These are phyloP conservation scores for Paramyrothecium sp. DNA, from an alignment of 2,329 filamentous ascomycete species.

Conservation along the genomic window DNA sequence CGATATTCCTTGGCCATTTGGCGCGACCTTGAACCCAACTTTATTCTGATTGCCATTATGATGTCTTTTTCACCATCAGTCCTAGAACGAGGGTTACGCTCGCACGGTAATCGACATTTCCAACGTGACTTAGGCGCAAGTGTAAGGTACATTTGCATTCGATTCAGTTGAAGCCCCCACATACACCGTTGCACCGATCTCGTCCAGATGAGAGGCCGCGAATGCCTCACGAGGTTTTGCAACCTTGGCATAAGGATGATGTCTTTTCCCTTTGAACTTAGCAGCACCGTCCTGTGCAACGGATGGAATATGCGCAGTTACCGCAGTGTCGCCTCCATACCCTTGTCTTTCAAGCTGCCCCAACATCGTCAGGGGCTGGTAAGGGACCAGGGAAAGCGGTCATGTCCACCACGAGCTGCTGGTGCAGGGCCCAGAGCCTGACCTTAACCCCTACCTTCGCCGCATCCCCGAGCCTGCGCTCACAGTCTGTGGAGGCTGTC, in stretches of 20 bases:
- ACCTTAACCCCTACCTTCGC: no score
- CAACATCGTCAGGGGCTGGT: neutral
- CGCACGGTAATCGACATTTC: no score
- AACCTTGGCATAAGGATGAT: neutral
- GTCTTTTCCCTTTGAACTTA: neutral
- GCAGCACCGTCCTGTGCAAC: no score
- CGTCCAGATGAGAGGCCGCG: neutral
- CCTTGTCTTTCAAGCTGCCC: neutral
- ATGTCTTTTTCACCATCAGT: no score
- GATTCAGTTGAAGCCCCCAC: neutral
- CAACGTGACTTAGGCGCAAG: no score
- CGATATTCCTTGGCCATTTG: no score
- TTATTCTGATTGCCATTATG: no score
- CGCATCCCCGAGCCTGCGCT: neutral
- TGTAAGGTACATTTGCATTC: no score
- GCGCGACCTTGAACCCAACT: no score
- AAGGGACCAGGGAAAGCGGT: neutral
- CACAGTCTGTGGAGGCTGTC: neutral
- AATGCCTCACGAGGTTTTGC: neutral
- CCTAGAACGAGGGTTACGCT: no score
- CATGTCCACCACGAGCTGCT: neutral
- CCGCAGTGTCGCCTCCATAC: neutral
- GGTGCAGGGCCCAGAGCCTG: neutral
- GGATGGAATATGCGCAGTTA: neutral
- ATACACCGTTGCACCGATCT: neutral